These are phyloP conservation scores for Elongisporangium senticosum DNA, from an alignment of 352 stramenopile species.

Conservation along the genomic window DNA sequence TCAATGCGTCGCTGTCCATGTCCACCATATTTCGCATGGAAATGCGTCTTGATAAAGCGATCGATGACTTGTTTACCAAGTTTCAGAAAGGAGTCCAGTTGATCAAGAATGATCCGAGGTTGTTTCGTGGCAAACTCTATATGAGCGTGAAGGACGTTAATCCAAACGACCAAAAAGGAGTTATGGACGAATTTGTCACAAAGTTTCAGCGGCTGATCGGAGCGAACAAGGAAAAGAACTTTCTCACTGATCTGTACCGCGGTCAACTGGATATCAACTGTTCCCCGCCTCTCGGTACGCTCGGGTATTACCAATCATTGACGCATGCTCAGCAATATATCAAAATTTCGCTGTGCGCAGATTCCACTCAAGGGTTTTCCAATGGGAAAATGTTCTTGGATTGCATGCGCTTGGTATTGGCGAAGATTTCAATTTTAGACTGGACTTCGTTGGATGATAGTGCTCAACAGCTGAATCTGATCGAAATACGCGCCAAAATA, in stretches of 20 bases:
- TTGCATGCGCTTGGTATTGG: constrained; percentile 59
- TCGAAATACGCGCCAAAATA: constrained; percentile 41
- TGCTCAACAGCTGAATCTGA: constrained; percentile 36
- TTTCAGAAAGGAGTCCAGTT: constrained; percentile 66
- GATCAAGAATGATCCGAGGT: constrained; percentile 45
- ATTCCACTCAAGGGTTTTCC: constrained; percentile 23
- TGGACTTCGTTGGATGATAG: constrained; percentile 70
- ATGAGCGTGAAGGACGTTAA: constrained; percentile 80
- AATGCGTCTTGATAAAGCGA: constrained; percentile 75
- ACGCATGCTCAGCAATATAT: constrained; percentile 32
- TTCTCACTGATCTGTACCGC: constrained; percentile 58
- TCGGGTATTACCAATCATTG: constrained; percentile 60
- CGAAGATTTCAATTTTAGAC: constrained; percentile 73
- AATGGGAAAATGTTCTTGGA: constrained; percentile 53
- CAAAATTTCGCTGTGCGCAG: constrained; percentile 17
- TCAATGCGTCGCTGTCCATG: constrained; percentile 67
- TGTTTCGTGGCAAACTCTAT: constrained; percentile 58
- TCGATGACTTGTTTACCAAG: constrained; percentile 54
- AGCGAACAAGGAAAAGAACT: constrained; percentile 50
- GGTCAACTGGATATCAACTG: constrained; percentile 57
- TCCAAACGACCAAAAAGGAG: constrained; percentile 41
- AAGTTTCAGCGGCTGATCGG: constrained; percentile 44
- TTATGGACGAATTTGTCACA: constrained; percentile 39
- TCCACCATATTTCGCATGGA: constrained; percentile 78
- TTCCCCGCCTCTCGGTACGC: constrained; percentile 57